Percentiles rank a stretch among this genome's conserved stretches.
These are phyloP conservation scores for Arctostaphylos glauca DNA, from an alignment of 148 eudicot species.

Conservation along the genomic window DNA sequence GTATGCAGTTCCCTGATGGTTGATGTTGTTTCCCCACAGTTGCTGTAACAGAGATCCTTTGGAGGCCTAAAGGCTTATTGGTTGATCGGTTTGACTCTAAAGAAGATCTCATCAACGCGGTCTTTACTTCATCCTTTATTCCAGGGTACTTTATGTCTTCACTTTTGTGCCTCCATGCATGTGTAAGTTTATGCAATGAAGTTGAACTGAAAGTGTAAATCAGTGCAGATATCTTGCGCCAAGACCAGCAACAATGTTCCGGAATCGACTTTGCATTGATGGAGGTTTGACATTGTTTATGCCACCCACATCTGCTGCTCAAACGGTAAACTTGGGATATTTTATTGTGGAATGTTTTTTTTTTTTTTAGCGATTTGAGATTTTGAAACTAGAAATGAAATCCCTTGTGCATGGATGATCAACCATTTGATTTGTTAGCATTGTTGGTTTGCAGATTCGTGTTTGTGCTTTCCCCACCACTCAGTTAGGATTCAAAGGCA, in stretches of 20 bases:
- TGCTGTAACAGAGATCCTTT: constrained; percentile 89
- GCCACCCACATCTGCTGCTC: constrained; percentile 97
- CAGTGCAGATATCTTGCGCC: constrained; percentile 88
- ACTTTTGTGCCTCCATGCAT: constrained; percentile 1
- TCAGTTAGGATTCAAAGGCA: constrained; percentile 72
- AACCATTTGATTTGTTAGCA: neutral
- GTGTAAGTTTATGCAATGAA: constrained; percentile 12
- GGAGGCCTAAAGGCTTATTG: constrained; percentile 94
- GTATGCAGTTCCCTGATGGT: constrained; percentile 8
- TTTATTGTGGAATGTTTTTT: neutral
- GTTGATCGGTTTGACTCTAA: constrained; percentile 95
- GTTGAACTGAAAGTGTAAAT: constrained; percentile 22
- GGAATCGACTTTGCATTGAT: constrained; percentile 87
- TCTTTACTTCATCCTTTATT: constrained; percentile 90
- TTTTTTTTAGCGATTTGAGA: constrained; percentile 1
- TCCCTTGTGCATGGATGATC: neutral
- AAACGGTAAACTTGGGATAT: constrained; percentile 58
- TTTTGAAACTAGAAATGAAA: neutral
- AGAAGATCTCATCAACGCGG: constrained; percentile 94
- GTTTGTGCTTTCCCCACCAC: constrained; percentile 91
- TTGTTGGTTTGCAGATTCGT: constrained; percentile 59
- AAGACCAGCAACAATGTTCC: constrained; percentile 87
- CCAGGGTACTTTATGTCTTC: constrained; percentile 67
- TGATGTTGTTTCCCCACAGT: constrained; percentile 44
- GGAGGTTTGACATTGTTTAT: constrained; percentile 97